phyloP scores from a whole-genome alignment of 2,329 filamentous ascomycete species.

The Periglandula ipomoeae region DNA sequence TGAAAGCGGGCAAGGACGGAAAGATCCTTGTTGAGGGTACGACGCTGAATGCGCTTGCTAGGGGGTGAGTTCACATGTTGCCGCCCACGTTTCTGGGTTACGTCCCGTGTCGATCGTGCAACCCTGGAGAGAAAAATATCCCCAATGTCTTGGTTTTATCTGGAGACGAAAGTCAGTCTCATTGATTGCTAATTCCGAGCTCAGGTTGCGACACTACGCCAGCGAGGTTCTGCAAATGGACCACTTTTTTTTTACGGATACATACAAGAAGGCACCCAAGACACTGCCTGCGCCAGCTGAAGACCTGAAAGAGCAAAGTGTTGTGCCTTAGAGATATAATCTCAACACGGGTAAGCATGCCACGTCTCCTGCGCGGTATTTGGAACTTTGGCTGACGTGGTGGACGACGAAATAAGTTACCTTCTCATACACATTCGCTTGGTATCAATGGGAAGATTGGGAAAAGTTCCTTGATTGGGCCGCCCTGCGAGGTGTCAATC shows the following conservation, averaged over 20 bases:
- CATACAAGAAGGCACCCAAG: not conserved
- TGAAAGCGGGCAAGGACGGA: slow-evolving; percentile 5
- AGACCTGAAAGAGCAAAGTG: slow-evolving; percentile 9
- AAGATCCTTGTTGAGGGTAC: slow-evolving; percentile 13
- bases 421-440: slow-evolving; percentile 40
- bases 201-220: slow-evolving; percentile 13
- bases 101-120: no score
- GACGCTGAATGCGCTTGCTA: slow-evolving; percentile 13
- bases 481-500: slow-evolving; percentile 40
- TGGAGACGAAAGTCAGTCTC: no score
- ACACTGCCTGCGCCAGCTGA: slow-evolving; percentile 5
- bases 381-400: not conserved
- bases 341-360: slow-evolving; percentile 35
- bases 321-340: slow-evolving; percentile 27
- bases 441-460: slow-evolving; percentile 46
- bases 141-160: not conserved
- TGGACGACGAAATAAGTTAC: slow-evolving; percentile 29
- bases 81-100: no score
- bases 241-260: slow-evolving; percentile 12
- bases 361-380: not conserved
- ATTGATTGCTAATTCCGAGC: not conserved
- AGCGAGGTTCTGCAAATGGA: slow-evolving; percentile 12
- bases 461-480: slow-evolving; percentile 43
- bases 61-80: slow-evolving; percentile 10
- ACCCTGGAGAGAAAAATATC: no score